Evolutionary conservation across 2,329 filamentous ascomycete species (phyloP).

Genomic region (Emericellopsis atlantica): DNA sequence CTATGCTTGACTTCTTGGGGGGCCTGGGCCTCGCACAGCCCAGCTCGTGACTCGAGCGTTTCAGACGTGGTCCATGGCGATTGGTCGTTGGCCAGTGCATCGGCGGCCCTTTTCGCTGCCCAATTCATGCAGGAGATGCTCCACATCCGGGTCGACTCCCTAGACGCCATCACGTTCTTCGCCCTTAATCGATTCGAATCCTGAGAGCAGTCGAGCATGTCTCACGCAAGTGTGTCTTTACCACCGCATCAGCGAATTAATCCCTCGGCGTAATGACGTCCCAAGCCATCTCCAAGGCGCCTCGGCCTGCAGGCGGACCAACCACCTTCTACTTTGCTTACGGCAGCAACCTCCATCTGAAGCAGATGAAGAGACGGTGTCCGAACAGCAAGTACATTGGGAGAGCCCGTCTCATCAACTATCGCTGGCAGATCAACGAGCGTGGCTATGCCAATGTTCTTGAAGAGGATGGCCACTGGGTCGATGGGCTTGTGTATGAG

Average conservation of each 20-base stretch:
- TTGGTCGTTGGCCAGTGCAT: not conserved
- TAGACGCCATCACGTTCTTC: not conserved
- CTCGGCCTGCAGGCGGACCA: constrained; percentile 7
- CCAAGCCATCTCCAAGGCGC: not conserved
- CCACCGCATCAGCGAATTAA: too few relatives aligned
- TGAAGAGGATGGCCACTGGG: constrained; percentile 16
- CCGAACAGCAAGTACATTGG: constrained; percentile 26
- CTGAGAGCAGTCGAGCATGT: not conserved
- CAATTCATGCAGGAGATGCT: constrained; percentile 8
- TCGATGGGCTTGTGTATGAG: constrained; percentile 28
- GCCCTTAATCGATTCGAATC: constrained; percentile 1
- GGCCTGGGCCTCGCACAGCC: not conserved
- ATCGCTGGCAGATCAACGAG: constrained; percentile 33
- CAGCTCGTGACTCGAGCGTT: not conserved
- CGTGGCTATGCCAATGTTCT: constrained; percentile 31
- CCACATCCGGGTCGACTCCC: constrained; percentile 2
- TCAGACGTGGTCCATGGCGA: constrained; percentile 3
- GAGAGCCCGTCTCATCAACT: constrained; percentile 21
- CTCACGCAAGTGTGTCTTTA: too few relatives aligned
- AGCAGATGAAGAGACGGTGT: constrained; percentile 30
- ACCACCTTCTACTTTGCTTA: constrained; percentile 31
- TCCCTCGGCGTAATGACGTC: not conserved
- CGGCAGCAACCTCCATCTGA: constrained; percentile 29
- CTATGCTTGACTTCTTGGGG: too few relatives aligned
- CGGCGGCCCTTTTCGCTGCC: constrained; percentile 6